Base-by-base conservation (phyloP, 352 stramenopile genomes). In the Phytophthora sojae region DNA sequence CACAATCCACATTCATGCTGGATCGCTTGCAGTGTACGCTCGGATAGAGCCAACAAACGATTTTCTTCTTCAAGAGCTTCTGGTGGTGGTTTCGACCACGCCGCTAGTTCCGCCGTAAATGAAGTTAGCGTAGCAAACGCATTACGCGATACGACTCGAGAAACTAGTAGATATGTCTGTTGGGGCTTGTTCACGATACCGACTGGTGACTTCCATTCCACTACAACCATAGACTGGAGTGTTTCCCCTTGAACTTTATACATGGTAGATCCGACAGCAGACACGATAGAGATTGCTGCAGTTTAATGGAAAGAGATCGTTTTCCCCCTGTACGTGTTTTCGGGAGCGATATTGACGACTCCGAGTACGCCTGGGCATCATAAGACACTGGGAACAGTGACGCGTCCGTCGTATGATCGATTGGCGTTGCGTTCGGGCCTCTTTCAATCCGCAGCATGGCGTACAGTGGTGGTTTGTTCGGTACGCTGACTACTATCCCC, bases 201-300 rank as follows among this genome's bases (percentile, higher is more conserved):
- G 4, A 12, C 6, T 29, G 21, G 15, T 6, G 49, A 54, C 15
- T 32, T 9, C 21, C 15, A 32, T n/a, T 60, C 53, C 4, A 50
- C 32, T n/a, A 60, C 53, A 29, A 60, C 53, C 30, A 50, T 60
- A 7, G 17, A 32, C 2, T 32, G 17, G 3, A 59, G 19, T 6
- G 53, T 59, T n/a, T 59, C 53, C 2, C 30, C 53, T n/a, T 49
- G 53, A 5, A 59, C 53, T n/a, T 59, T 59, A n/a, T 59, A 59
- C 17, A 59, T 49, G 4, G 53, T 59, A 7, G 32, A 59, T 5
- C 6, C 30, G n/a, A 59, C 53, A n/a, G 53, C 53, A 11, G 15
- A 47, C 4, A 49, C 53, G 3, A 59, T 17, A n/a, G 53, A 30
- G 19, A 59, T 32, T 50, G 32, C 15, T 59, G 53, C 5, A 59